A percentile compares a stretch with the other conserved stretches of the same genome.
Evolutionary conservation across 2,329 filamentous ascomycete genomes (phyloP).

Genomic region (Penicillium corylophilum): DNA sequence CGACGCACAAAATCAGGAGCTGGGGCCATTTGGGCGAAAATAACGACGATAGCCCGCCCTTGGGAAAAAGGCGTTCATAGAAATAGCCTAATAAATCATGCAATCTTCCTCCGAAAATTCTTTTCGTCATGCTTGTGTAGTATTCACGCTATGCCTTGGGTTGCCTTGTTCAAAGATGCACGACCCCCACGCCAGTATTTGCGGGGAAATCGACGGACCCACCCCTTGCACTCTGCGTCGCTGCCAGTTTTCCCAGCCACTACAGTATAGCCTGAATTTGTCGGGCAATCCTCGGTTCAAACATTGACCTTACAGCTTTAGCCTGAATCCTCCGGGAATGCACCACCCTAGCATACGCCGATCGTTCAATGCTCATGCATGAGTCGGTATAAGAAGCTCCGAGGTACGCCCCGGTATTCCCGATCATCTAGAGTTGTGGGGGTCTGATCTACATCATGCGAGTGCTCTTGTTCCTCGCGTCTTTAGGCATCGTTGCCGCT

Average conservation of each 20-base stretch:
- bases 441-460: slow-evolving; percentile 6
- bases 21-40: neutral
- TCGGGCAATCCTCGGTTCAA: neutral
- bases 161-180: neutral
- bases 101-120: neutral
- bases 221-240: neutral
- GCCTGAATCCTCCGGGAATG: slow-evolving; percentile 7
- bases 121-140: neutral
- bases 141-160: too few species aligned
- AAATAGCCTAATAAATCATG: neutral
- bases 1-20: neutral
- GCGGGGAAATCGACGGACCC: slow-evolving; percentile 12
- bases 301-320: neutral
- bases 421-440: neutral
- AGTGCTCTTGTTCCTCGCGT: slow-evolving; percentile 7
- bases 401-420: neutral
- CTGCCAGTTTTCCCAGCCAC: neutral
- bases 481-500: slow-evolving; percentile 36
- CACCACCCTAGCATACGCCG: neutral
- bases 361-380: neutral
- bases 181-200: slow-evolving; percentile 12
- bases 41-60: neutral
- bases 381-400: slow-evolving; percentile 7
- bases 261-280: slow-evolving; percentile 22
- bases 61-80: neutral